These are phyloP conservation scores for Corniculantispora saksenae DNA, from an alignment of 2,329 filamentous ascomycete species.

Conservation along the genomic window DNA sequence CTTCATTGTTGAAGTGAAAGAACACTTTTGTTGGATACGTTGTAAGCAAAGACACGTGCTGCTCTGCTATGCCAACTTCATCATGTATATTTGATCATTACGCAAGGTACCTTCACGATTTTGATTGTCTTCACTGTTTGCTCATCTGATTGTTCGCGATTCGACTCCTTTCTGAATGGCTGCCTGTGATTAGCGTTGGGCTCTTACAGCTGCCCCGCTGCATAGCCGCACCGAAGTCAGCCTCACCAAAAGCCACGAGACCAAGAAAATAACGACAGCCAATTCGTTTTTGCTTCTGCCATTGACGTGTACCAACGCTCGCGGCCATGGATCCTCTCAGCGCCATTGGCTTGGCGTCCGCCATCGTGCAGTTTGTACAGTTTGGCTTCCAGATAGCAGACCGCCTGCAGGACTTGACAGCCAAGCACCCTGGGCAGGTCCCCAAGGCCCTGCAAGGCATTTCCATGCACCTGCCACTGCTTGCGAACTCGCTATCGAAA, in stretches of 20 bases:
- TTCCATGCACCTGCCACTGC: constrained; percentile 17
- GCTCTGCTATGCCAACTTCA: no score
- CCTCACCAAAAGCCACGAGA: constrained; percentile 6
- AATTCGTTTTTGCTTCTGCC: not conserved
- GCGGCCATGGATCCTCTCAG: constrained; percentile 12
- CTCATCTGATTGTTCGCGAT: not conserved
- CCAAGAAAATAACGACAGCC: not conserved
- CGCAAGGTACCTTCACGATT: no score
- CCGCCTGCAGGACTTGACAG: constrained; percentile 13
- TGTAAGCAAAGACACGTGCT: no score
- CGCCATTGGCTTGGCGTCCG: constrained; percentile 15
- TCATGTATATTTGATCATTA: no score
- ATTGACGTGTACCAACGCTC: not conserved
- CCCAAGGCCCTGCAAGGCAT: constrained; percentile 16
- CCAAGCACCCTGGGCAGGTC: constrained; percentile 13
- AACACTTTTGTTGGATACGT: no score
- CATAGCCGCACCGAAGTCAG: not conserved
- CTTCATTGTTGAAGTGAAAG: no score
- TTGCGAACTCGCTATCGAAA: constrained; percentile 14
- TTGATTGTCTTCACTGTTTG: no score
- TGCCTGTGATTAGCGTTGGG: not conserved
- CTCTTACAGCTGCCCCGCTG: not conserved
- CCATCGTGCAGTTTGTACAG: constrained; percentile 17
- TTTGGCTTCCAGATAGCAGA: constrained; percentile 18
- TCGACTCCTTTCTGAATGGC: not conserved